Evolutionary conservation across 129 eudicot genomes (phyloP).

Genomic region (Helianthus annuus): DNA sequence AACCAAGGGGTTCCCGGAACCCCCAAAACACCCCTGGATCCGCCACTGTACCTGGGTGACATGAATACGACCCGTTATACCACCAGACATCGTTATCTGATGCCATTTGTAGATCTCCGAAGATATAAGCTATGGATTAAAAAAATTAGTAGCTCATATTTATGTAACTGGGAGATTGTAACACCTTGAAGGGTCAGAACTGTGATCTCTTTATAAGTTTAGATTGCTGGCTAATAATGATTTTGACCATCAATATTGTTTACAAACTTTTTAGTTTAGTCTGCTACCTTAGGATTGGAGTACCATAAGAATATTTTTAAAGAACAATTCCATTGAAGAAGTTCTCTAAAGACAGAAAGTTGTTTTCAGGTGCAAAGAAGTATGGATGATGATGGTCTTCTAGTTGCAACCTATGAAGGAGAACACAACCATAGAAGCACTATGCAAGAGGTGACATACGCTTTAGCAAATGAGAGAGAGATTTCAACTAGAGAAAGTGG

Average conservation of each 20-base stretch:
- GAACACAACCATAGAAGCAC: constrained; percentile 63
- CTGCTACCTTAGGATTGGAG: too few relatives aligned
- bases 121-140: neutral
- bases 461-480: constrained; percentile 1
- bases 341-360: neutral
- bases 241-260: too few relatives aligned
- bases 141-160: neutral
- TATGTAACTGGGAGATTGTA: neutral
- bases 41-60: too few relatives aligned
- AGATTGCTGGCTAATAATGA: too few relatives aligned
- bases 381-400: constrained; percentile 49
- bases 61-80: too few relatives aligned
- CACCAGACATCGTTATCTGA: too few relatives aligned
- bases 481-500: constrained; percentile 9
- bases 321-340: neutral
- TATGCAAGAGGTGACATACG: constrained; percentile 15
- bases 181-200: too few relatives aligned
- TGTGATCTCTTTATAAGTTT: too few relatives aligned
- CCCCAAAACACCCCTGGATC: too few relatives aligned
- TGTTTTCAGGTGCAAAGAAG: constrained; percentile 58
- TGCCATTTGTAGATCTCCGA: neutral
- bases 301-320: neutral
- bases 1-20: too few relatives aligned
- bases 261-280: too few relatives aligned
- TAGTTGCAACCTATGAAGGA: constrained; percentile 83